These are phyloP conservation scores for Spathaspora hagerdaliae DNA, from an alignment of 805 yeast species.

Conservation along the genomic window DNA sequence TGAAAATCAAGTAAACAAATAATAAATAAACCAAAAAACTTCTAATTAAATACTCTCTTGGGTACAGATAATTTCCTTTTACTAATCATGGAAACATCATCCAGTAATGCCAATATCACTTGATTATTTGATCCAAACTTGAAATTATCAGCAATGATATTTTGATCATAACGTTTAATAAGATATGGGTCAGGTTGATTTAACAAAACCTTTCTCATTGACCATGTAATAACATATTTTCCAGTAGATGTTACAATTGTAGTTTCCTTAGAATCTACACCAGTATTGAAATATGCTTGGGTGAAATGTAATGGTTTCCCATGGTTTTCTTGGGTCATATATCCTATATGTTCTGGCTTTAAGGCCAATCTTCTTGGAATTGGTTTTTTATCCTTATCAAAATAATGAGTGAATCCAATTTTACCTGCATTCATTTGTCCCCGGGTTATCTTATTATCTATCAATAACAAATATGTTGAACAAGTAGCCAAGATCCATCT, in stretches of 20 bases:
- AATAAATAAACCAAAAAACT: not conserved
- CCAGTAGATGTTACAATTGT: constrained; percentile 76
- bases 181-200: constrained; percentile 44
- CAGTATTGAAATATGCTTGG: constrained; percentile 73
- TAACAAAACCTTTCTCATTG: constrained; percentile 53
- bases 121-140: constrained; percentile 67
- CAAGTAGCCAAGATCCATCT: constrained; percentile 81
- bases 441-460: constrained; percentile 60
- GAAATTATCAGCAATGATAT: constrained; percentile 75
- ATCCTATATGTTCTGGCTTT: constrained; percentile 68
- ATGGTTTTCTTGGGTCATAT: constrained; percentile 48
- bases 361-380: constrained; percentile 64
- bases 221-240: constrained; percentile 81
- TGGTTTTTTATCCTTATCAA: constrained; percentile 63
- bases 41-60: constrained; percentile 2
- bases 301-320: constrained; percentile 56
- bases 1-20: not conserved
- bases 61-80: constrained; percentile 50
- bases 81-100: constrained; percentile 72
- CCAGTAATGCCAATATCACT: constrained; percentile 68
- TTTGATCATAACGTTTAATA: constrained; percentile 57
- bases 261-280: constrained; percentile 59
- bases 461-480: constrained; percentile 61
- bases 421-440: constrained; percentile 55
- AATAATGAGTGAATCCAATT: constrained; percentile 62